Evolutionary conservation across 495 filamentous ascomycete genomes (phyloP), one percentile per base, ranked within the genome.

Genomic region (Penicillium canariense): DNA sequence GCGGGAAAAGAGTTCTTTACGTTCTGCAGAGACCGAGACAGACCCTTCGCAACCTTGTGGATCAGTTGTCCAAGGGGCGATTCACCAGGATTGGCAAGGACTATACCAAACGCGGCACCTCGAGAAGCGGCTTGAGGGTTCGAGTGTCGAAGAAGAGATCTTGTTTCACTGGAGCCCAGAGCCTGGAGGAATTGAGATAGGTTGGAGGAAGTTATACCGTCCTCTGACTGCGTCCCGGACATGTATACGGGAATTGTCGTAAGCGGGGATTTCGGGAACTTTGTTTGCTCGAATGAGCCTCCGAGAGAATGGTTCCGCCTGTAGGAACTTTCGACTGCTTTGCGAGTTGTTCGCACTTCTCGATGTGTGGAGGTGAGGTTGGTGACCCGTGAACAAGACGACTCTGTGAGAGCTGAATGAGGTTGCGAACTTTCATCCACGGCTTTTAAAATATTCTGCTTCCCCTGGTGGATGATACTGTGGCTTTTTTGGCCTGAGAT

Each of bases 231-330:
- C 6, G 5, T 36, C 8, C 44, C 36, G 35, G 47, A 15, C 52
- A 56, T 48, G 50, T 67, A 71, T 5, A 68, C 55, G 2, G 68
- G 67, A 17, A 71, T 58, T 18, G 67, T 68, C 8, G 32, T 56
- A 5, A 68, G 44, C 6, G 67, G 67, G 11, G 62, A 71, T 30
- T 55, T 26, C 2, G 45, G 48, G 12, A 30, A n/a, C 31, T 36
- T 20, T 53, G 1, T 32, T 23, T 27, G 27, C 6, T 50, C 6
- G 8, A 7, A 10, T 20, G 38, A 5, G 9, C 2, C 12, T 10
- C 27, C 8, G 10, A 28, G 6, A 7, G 7, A 36, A 6, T 9
- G n/a, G 23, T 4, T 30, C 4, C 23, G 15, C 4, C 1, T 32
- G 1, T 36, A 4, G 1, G 47, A 14, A 42, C 45, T 55, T 38